These are phyloP conservation scores for Helenozyma baotianmanensis DNA, from an alignment of 805 yeast genomes.

Conservation along the genomic window DNA sequence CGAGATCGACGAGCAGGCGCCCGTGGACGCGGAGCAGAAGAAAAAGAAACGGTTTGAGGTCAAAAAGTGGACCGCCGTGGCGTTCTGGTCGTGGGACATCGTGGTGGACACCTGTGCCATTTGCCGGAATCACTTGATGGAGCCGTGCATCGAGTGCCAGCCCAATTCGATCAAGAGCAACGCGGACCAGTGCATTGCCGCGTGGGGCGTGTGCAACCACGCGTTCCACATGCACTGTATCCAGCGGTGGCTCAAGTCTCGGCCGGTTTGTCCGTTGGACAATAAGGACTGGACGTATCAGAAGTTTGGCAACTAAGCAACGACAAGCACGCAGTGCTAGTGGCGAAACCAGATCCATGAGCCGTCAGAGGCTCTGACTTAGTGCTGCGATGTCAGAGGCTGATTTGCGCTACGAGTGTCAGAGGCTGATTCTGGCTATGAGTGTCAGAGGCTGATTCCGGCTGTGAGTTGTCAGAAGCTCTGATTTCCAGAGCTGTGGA, in stretches of 20 bases:
- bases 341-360: too few relatives aligned
- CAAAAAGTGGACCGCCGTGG: slow-evolving; percentile 98
- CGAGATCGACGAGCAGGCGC: slow-evolving; percentile 13
- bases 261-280: slow-evolving; percentile 96
- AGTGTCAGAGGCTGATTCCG: too few relatives aligned
- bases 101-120: slow-evolving; percentile 96
- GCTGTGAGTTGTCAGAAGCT: too few relatives aligned
- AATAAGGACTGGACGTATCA: slow-evolving; percentile 78
- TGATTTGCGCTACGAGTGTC: too few relatives aligned
- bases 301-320: slow-evolving; percentile 64
- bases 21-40: slow-evolving; percentile 19
- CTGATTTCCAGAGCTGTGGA: too few relatives aligned
- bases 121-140: slow-evolving; percentile 97
- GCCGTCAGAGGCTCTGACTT: too few relatives aligned
- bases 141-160: slow-evolving; percentile 95
- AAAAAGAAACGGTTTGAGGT: slow-evolving; percentile 80
- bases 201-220: slow-evolving; percentile 96
- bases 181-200: slow-evolving; percentile 78
- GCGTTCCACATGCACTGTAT: slow-evolving; percentile 99
- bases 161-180: slow-evolving; percentile 63
- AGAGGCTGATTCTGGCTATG: too few relatives aligned
- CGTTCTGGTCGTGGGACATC: slow-evolving; percentile 99
- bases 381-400: too few relatives aligned
- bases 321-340: background rate
- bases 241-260: slow-evolving; percentile 87